Percentiles rank a stretch among this genome's conserved stretches.
Evolutionary conservation across 176 grass and related monocot genomes (phyloP).

Genomic region (Cenchrus purpureus): DNA sequence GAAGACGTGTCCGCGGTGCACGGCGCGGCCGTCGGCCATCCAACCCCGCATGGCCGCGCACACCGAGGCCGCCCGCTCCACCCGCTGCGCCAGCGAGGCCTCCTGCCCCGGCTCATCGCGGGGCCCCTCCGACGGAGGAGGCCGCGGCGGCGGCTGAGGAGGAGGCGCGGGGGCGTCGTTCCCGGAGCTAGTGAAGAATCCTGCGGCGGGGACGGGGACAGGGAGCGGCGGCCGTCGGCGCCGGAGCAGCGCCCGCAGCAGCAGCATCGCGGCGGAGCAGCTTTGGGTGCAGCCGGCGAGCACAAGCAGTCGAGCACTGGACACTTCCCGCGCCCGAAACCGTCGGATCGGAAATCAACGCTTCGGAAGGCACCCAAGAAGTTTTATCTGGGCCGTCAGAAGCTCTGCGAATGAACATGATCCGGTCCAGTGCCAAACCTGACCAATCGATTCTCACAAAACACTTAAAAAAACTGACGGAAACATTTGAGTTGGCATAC

Average conservation of each 20-base stretch:
- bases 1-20: constrained; percentile 81
- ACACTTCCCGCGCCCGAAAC: background rate
- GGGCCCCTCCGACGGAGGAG: background rate
- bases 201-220: background rate
- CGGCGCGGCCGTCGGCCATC: constrained; percentile 69
- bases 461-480: background rate
- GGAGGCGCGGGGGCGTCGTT: background rate
- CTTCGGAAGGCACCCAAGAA: background rate
- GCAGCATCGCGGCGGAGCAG: constrained; percentile 3
- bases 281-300: background rate
- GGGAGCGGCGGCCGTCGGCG: constrained; percentile 26
- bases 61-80: constrained; percentile 80
- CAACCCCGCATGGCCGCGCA: constrained; percentile 70
- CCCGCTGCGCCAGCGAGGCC: constrained; percentile 59
- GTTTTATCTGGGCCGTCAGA: background rate
- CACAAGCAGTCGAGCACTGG: background rate
- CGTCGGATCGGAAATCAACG: constrained; percentile 27
- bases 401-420: background rate
- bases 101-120: constrained; percentile 14
- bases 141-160: background rate
- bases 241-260: constrained; percentile 39
- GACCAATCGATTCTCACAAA: background rate
- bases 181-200: constrained; percentile 56
- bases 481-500: background rate
- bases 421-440: background rate